Evolutionary conservation across 2,329 filamentous ascomycete species (phyloP), one percentile per base, ranked within the genome.

Genomic region (Talaromyces sp.): DNA sequence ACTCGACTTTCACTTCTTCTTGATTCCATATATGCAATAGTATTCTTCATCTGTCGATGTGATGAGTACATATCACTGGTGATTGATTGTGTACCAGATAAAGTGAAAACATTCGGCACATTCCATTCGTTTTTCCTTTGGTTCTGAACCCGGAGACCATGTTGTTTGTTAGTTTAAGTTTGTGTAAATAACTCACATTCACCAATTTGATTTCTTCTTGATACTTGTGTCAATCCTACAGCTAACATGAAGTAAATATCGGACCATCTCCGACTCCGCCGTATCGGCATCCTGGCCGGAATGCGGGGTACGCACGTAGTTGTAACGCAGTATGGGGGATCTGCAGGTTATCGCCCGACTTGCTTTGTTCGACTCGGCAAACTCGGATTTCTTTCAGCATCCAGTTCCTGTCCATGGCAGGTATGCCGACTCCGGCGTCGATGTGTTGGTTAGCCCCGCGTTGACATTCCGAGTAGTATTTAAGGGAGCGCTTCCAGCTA

Each of bases 1-100:
- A 79, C 69, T 83, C 81, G 53, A 87, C 85, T 31, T 53, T 53
- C 50, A 53, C 50, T 53, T 4, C 50, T 28, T 23, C 47, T 31
- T 53, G 50, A 31, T 53, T 18, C 16, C 31, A 31, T 1, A 16
- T 5, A n/a, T 27, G 18, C 7, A 10, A 10, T 12, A 4, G 9
- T 23, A 27, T 27, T 47, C 10, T 27, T 3, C 36, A 40, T 27
- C 8, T 47, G 18, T 27, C 18, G 44, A 10, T 47, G n/a, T 27
- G 10, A 18, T 27, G 16, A 5, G 23, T 27, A 27, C 44, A 47
- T 47, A 18, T 47, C 44, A 47, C 18, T 23, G 44, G 44, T 9
- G 44, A 18, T 23, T 23, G 23, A 23, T 23, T 23, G 23, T 23
- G 23, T 23, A 23, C 23, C 23, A 23, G 23, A 23, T 23, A 23